phyloP scores from a whole-genome alignment of 805 yeast species.

The Ogataea pilisensis region DNA sequence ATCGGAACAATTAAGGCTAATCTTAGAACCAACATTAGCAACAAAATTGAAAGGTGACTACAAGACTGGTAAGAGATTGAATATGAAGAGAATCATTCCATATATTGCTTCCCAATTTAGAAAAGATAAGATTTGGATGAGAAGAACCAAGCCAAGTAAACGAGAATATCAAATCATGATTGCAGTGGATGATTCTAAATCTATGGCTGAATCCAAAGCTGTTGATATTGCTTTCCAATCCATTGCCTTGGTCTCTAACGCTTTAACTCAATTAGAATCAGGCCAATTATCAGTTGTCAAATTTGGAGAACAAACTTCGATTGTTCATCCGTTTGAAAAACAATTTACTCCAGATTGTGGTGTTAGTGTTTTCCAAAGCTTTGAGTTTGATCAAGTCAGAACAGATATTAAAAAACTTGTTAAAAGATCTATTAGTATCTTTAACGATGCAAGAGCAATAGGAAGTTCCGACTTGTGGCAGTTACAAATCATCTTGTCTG shows the following conservation, averaged over 20 bases:
- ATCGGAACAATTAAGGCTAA: conserved; percentile 88
- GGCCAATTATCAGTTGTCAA: conserved; percentile 89
- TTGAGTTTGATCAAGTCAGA: conserved; percentile 81
- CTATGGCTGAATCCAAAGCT: conserved; percentile 91
- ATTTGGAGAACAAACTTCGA: conserved; percentile 79
- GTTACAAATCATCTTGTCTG: conserved; percentile 86
- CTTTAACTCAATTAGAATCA: conserved; percentile 88
- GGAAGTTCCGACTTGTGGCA: conserved; percentile 76
- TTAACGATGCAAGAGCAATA: conserved; percentile 49
- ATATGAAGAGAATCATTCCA: conserved; percentile 96
- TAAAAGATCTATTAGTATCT: conserved; percentile 64
- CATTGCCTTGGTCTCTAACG: conserved; percentile 89
- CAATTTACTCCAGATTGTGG: conserved; percentile 86
- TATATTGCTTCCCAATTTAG: conserved; percentile 97
- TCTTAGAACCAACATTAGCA: conserved; percentile 93
- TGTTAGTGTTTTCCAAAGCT: conserved; percentile 77
- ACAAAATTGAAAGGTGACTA: conserved; percentile 94
- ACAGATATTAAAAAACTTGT: conserved; percentile 82
- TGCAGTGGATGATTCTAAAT: conserved; percentile 94
- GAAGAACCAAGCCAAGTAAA: conserved; percentile 95
- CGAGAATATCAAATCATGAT: conserved; percentile 97
- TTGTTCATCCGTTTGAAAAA: conserved; percentile 85
- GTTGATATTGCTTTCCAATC: conserved; percentile 92
- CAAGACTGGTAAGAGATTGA: conserved; percentile 93
- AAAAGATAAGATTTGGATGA: conserved; percentile 96